These are phyloP conservation scores for Neurospora intermedia DNA, from an alignment of 495 filamentous ascomycete genomes.

Conservation along the genomic window DNA sequence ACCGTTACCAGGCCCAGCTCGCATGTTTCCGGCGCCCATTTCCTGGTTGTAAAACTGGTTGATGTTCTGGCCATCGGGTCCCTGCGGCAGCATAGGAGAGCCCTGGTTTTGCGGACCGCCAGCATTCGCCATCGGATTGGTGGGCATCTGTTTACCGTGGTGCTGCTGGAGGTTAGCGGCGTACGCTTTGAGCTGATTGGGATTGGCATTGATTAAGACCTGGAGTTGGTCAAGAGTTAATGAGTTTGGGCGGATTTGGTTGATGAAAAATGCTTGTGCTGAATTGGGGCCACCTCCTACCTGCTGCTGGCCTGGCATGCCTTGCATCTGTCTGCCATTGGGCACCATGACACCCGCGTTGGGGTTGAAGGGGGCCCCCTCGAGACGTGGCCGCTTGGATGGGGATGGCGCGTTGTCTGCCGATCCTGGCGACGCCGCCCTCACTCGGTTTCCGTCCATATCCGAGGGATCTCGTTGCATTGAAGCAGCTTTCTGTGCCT, in stretches of 20 bases:
- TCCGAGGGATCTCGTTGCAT: slow-evolving; percentile 82
- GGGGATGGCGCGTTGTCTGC: slow-evolving; percentile 87
- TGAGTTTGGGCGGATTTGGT: slow-evolving; percentile 63
- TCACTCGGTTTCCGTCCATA: slow-evolving; percentile 74
- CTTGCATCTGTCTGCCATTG: slow-evolving; percentile 63
- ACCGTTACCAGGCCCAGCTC: slow-evolving; percentile 44
- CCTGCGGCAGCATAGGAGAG: slow-evolving; percentile 67
- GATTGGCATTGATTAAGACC: slow-evolving; percentile 52
- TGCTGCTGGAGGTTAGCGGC: slow-evolving; percentile 71
- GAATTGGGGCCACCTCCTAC: slow-evolving; percentile 44
- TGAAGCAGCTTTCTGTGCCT: slow-evolving; percentile 52
- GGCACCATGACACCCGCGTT: slow-evolving; percentile 63
- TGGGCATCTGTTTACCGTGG: slow-evolving; percentile 67
- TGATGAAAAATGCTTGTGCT: slow-evolving; percentile 55
- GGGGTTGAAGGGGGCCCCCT: slow-evolving; percentile 52
- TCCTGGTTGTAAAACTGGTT: slow-evolving; percentile 57
- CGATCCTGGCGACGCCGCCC: slow-evolving; percentile 70
- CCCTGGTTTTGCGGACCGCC: slow-evolving; percentile 50
- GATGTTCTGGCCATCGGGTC: slow-evolving; percentile 54
- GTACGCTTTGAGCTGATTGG: slow-evolving; percentile 57
- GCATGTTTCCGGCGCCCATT: slow-evolving; percentile 44
- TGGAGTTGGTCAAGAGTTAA: slow-evolving; percentile 71
- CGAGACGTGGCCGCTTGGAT: slow-evolving; percentile 82
- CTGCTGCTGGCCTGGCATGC: slow-evolving; percentile 64
- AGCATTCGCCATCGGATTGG: slow-evolving; percentile 46